Conservation (phyloP, 1,284 basidiomycete species). For the Cutaneotrichosporon spelunceum region DNA sequence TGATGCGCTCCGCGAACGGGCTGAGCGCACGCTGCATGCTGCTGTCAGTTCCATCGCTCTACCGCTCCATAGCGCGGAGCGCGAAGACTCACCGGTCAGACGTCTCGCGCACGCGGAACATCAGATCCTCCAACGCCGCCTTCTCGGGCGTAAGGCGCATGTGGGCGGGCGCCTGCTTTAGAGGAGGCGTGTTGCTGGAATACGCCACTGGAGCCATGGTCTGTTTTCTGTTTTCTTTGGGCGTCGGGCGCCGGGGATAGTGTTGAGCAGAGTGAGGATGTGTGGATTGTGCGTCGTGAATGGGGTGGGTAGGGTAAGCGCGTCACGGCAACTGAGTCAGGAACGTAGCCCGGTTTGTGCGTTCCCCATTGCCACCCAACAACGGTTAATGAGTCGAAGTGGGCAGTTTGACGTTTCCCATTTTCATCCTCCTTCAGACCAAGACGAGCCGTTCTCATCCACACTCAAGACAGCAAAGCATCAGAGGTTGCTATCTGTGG, state of each 20-base stretch:
- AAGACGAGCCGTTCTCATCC: too few relatives aligned
- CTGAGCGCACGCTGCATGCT: constrained; percentile 36
- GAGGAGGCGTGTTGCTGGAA: not conserved
- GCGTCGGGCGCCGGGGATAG: not conserved
- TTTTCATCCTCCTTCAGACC: too few relatives aligned
- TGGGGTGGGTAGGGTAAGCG: not conserved
- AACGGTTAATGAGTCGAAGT: too few relatives aligned
- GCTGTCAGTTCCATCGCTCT: not conserved
- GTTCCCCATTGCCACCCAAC: not conserved
- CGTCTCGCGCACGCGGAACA: constrained; percentile 30
- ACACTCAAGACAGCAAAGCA: too few relatives aligned
- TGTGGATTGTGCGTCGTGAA: not conserved
- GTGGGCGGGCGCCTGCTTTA: not conserved
- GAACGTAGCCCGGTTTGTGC: not conserved
- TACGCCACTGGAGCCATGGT: constrained; percentile 11
- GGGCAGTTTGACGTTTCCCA: too few relatives aligned
- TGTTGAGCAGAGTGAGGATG: not conserved
- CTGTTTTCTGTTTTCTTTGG: not conserved
- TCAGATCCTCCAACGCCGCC: constrained; percentile 16
- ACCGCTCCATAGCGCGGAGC: too few relatives aligned
- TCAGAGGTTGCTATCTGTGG: too few relatives aligned
- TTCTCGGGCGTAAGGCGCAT: constrained; percentile 1
- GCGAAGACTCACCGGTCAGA: constrained; percentile 34
- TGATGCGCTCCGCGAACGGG: constrained; percentile 35
- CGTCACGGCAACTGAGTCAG: not conserved